A percentile compares a stretch with the other conserved stretches of the same genome.
These are phyloP conservation scores for Tolypocladium ophioglossoides DNA, from an alignment of 2,329 filamentous ascomycete species.

Conservation along the genomic window DNA sequence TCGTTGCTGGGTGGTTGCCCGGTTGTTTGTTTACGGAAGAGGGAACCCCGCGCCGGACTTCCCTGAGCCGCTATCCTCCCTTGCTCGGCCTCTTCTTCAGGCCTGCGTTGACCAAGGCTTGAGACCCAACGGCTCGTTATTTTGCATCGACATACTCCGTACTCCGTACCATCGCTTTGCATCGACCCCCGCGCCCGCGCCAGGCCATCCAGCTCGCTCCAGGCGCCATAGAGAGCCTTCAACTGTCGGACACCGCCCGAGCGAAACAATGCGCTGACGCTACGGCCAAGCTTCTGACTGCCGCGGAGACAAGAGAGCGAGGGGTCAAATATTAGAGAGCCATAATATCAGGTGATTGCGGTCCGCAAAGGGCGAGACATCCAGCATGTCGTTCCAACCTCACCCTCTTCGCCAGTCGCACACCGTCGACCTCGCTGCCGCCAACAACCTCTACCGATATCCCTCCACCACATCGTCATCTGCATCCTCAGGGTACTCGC, in stretches of 20 bases:
- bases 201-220: constrained; percentile 2
- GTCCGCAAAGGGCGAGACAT: constrained; percentile 11
- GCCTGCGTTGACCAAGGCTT: not conserved
- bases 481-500: constrained; percentile 59
- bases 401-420: constrained; percentile 49
- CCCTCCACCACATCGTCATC: constrained; percentile 61
- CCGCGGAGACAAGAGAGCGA: constrained; percentile 1
- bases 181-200: not conserved
- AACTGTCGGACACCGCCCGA: constrained; percentile 8
- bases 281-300: constrained; percentile 7
- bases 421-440: constrained; percentile 33
- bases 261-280: constrained; percentile 22
- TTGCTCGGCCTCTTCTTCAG: not conserved
- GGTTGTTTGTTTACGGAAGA: constrained; percentile 22
- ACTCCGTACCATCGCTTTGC: too few relatives aligned
- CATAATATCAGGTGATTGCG: constrained; percentile 3
- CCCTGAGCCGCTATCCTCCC: too few relatives aligned
- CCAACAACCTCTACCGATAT: constrained; percentile 43
- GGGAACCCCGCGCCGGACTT: constrained; percentile 1
- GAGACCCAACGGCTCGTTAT: not conserved
- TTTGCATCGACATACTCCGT: not conserved
- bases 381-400: constrained; percentile 44
- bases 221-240: constrained; percentile 7
- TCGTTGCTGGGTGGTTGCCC: constrained; percentile 22
- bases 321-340: not conserved